Evolutionary conservation across 1,284 basidiomycete species (phyloP).

Genomic region (Ustilago hordei): DNA sequence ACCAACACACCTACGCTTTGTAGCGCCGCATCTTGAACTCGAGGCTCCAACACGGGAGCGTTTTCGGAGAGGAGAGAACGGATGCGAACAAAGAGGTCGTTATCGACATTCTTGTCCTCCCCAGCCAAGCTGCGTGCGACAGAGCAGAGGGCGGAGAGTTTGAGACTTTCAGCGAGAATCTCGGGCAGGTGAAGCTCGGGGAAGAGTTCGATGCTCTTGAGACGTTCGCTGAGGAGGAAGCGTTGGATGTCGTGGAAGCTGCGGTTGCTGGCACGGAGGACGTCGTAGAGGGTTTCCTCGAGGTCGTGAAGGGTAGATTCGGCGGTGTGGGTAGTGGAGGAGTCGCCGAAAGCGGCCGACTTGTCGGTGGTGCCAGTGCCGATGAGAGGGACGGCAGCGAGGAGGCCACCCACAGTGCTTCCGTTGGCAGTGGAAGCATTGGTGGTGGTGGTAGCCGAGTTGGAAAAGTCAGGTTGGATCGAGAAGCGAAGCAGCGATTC

Average conservation of each 20-base stretch:
- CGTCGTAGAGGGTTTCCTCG: constrained; percentile 43
- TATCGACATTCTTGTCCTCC: constrained; percentile 71
- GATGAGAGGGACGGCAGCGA: constrained; percentile 46
- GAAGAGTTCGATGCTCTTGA: constrained; percentile 51
- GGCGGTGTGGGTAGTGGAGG: constrained; percentile 67
- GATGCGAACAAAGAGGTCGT: constrained; percentile 78
- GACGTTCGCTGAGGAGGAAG: constrained; percentile 61
- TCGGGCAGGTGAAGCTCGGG: constrained; percentile 58
- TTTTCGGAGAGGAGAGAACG: constrained; percentile 83
- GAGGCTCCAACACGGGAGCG: constrained; percentile 81
- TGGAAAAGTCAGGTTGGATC: constrained; percentile 29
- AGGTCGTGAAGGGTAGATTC: constrained; percentile 66
- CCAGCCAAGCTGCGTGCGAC: constrained; percentile 76
- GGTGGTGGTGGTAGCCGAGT: background rate
- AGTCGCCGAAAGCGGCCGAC: constrained; percentile 47
- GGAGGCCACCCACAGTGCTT: constrained; percentile 32
- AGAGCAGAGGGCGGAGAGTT: constrained; percentile 86
- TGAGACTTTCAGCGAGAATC: constrained; percentile 73
- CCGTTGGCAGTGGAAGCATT: constrained; percentile 14
- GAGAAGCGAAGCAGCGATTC: constrained; percentile 74
- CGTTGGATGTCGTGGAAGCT: constrained; percentile 64
- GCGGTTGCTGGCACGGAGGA: constrained; percentile 61
- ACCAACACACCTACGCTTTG: constrained; percentile 84
- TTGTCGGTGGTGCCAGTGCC: constrained; percentile 25
- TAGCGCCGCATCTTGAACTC: constrained; percentile 86